These are phyloP conservation scores for Boletellus ananiceps DNA, from an alignment of 768 basidiomycete genomes.

Conservation along the genomic window DNA sequence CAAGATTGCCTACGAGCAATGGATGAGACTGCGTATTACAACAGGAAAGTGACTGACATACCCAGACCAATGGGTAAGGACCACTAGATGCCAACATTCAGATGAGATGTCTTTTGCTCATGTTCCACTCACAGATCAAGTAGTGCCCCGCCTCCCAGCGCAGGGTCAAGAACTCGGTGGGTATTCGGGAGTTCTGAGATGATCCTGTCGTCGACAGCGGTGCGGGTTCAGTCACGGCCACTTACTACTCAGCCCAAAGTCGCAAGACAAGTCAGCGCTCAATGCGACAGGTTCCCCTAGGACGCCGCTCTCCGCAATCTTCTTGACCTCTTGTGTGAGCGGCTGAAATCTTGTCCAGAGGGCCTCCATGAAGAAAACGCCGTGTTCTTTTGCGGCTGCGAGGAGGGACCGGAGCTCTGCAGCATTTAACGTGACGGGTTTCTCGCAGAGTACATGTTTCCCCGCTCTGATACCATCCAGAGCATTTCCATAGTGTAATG, in stretches of 20 bases:
- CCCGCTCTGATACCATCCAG: constrained; percentile 70
- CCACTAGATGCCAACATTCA: constrained; percentile 43
- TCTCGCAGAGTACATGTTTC: constrained; percentile 88
- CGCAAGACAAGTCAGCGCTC: constrained; percentile 71
- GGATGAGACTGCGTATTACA: constrained; percentile 8
- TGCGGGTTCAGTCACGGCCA: neutral
- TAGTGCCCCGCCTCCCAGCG: constrained; percentile 76
- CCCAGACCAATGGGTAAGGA: constrained; percentile 81
- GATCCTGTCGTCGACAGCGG: neutral
- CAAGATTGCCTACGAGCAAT: constrained; percentile 60
- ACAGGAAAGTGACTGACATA: constrained; percentile 25
- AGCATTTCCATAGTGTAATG: constrained; percentile 75
- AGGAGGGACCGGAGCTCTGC: constrained; percentile 74
- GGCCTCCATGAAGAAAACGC: constrained; percentile 90
- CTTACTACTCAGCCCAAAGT: constrained; percentile 63
- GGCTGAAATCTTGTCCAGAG: constrained; percentile 86
- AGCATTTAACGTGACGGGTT: constrained; percentile 76
- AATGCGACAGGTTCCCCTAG: constrained; percentile 64
- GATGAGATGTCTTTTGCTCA: constrained; percentile 1
- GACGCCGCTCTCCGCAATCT: constrained; percentile 54
- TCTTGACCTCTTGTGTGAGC: constrained; percentile 58
- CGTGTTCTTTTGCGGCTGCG: constrained; percentile 66
- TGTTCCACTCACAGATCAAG: constrained; percentile 65
- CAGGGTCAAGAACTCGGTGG: constrained; percentile 75
- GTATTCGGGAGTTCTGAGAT: constrained; percentile 56